Evolutionary conservation across 768 basidiomycete species (phyloP).

Genomic region (Rhizopogon salebrosus): DNA sequence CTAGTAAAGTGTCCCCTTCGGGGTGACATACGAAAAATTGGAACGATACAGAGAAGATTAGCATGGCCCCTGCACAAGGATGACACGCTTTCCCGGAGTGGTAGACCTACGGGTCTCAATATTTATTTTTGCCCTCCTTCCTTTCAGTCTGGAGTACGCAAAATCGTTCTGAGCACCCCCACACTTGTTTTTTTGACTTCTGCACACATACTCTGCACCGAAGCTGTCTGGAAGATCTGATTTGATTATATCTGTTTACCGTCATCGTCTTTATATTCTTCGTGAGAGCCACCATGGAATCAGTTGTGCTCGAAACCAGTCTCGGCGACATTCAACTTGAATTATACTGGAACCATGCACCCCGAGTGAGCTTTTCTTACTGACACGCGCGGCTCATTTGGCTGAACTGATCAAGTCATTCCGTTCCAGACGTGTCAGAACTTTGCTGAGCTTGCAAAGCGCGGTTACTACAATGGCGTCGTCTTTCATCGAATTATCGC

Average conservation of each 20-base stretch:
- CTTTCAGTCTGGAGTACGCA: background rate
- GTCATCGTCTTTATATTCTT: background rate
- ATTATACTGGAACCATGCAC: conserved; percentile 91
- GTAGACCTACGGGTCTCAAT: conserved; percentile 50
- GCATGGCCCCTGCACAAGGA: conserved; percentile 99
- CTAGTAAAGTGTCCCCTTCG: conserved; percentile 59
- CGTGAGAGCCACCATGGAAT: conserved; percentile 24
- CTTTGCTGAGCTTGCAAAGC: conserved; percentile 85
- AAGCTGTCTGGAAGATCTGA: background rate
- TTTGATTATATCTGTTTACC: background rate
- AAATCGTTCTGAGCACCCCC: too few relatives aligned
- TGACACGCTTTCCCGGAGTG: conserved; percentile 98
- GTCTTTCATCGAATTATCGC: conserved; percentile 90
- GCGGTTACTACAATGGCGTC: conserved; percentile 89
- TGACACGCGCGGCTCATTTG: background rate
- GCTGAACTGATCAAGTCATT: conserved; percentile 13
- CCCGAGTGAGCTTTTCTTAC: conserved; percentile 38
- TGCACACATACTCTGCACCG: too few relatives aligned
- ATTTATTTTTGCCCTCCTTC: conserved; percentile 23
- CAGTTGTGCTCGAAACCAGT: conserved; percentile 76
- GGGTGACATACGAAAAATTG: conserved; percentile 96
- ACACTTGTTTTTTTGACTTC: too few relatives aligned
- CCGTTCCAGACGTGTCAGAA: conserved; percentile 82
- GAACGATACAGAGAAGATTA: conserved; percentile 99
- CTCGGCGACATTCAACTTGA: conserved; percentile 87